These are phyloP conservation scores for Myriangium duriaei DNA, from an alignment of 2,329 filamentous ascomycete species.

Conservation along the genomic window DNA sequence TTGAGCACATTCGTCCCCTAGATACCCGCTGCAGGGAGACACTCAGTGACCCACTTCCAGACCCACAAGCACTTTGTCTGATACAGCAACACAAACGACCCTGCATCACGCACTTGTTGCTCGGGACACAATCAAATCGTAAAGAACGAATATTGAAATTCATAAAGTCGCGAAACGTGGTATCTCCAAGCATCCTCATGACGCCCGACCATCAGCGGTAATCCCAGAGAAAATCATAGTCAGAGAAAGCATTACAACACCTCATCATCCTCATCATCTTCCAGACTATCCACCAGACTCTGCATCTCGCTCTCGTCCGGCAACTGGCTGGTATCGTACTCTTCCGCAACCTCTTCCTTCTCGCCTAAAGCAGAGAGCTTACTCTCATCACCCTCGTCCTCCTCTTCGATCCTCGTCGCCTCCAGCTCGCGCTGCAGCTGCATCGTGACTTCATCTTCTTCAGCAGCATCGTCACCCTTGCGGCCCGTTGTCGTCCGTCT, in stretches of 20 bases:
- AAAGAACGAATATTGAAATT: no score
- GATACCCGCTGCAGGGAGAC: no score
- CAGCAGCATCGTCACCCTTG: slow-evolving; percentile 6
- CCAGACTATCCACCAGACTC: slow-evolving; percentile 13
- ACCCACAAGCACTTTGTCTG: no score
- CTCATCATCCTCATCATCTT: slow-evolving; percentile 13
- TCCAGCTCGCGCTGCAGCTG: slow-evolving; percentile 12
- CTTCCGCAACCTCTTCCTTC: slow-evolving; percentile 9
- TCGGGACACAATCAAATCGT: no score
- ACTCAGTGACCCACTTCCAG: no score
- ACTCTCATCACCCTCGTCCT: slow-evolving; percentile 11
- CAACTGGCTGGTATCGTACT: slow-evolving; percentile 11
- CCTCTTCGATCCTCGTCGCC: slow-evolving; percentile 10
- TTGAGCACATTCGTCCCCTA: no score
- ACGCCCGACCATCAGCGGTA: no score
- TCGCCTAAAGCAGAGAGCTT: slow-evolving; percentile 9
- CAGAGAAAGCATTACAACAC: slow-evolving; percentile 4
- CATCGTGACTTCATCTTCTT: slow-evolving; percentile 11
- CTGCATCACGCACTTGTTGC: no score
- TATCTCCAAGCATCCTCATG: no score
- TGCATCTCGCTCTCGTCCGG: slow-evolving; percentile 13
- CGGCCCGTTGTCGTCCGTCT: slow-evolving; percentile 6
- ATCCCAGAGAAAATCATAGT: no score
- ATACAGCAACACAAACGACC: no score
- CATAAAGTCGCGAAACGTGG: no score